Base-by-base conservation (phyloP, 495 filamentous ascomycete species). In the Lasiosphaeria hispida region DNA sequence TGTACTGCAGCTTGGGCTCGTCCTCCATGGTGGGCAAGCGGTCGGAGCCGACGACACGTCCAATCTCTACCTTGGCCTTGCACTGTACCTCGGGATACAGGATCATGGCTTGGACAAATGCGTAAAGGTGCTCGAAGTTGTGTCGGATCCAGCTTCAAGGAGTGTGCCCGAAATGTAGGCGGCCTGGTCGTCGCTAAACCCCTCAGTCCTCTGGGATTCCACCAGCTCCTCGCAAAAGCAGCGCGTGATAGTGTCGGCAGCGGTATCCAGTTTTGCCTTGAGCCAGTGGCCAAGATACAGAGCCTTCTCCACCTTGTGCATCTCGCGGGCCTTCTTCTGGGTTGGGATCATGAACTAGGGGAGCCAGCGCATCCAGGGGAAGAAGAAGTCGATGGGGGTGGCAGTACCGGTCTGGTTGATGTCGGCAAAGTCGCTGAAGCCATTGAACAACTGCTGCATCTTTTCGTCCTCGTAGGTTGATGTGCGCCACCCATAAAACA, bases 141-240 rank as follows among this genome's bases (percentile, higher is more conserved):
- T 86, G 60, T 87, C 85, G 17, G 81, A 79, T 5, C 84, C 85
- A 9, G 79, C 85, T 19, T 79, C 74, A 36, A 85, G 80, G 0
- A 87, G 61, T 0, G 76, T 75, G n/a, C 72, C 77, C 4, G 82
- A 76, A 14, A 78, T 71, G 61, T 78, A 79, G 6, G 63, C 63
- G 6, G 72, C 75, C 39, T 72, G 66, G 19, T 68, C 69, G 58
- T 80, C 76, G n/a, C 53, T 55, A 62, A 74, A 76, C 30, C 63
- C 69, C 62, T 71, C 67, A 30, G 58, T 47, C 40, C 75, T 72
- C 60, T 76, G 73, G 10, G 63, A 65, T 41, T 59, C 60, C 35
- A 71, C 69, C 13, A 76, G 65, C 35, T 77, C 74, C 53, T 74
- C 71, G 51, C 64, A 66, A 45, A 77, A 69, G 57, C 72, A 77